A percentile compares a stretch with the other conserved stretches of the same genome.
Evolutionary conservation across 1,139 yeast genomes (phyloP).

Genomic region (Kluyveromyces sp.): DNA sequence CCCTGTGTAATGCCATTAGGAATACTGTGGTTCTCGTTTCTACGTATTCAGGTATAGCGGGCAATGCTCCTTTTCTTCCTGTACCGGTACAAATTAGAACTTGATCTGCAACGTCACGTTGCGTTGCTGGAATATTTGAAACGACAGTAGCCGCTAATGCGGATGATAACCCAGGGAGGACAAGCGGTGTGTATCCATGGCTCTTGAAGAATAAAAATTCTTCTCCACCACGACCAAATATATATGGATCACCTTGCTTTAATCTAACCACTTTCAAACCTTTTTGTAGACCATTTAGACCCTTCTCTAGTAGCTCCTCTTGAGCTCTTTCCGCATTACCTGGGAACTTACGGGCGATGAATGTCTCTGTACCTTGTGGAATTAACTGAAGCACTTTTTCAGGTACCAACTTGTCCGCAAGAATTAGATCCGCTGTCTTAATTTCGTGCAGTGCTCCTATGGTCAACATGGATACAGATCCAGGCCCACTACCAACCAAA

Average conservation of each 20-base stretch:
- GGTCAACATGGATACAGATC: conserved; percentile 74
- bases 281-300: conserved; percentile 51
- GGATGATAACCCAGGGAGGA: conserved; percentile 84
- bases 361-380: conserved; percentile 64
- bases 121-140: conserved; percentile 84
- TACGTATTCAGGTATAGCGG: conserved; percentile 69
- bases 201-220: conserved; percentile 62
- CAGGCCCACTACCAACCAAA: conserved; percentile 92
- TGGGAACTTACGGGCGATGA: conserved; percentile 90
- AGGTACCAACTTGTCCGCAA: conserved; percentile 92
- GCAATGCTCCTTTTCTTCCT: conserved; percentile 79
- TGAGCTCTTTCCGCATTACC: conserved; percentile 96
- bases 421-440: conserved; percentile 68
- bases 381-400: conserved; percentile 75
- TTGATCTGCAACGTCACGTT: conserved; percentile 88
- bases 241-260: conserved; percentile 96
- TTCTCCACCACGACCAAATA: conserved; percentile 96
- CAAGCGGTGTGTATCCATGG: conserved; percentile 64
- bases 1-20: conserved; percentile 84
- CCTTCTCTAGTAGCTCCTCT: conserved; percentile 66
- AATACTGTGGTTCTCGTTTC: conserved; percentile 74
- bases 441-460: conserved; percentile 80
- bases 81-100: conserved; percentile 92
- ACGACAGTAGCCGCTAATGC: conserved; percentile 87
- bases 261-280: conserved; percentile 81